These are phyloP conservation scores for Protomyces macrosporus DNA, from an alignment of 1,139 yeast species.

Conservation along the genomic window DNA sequence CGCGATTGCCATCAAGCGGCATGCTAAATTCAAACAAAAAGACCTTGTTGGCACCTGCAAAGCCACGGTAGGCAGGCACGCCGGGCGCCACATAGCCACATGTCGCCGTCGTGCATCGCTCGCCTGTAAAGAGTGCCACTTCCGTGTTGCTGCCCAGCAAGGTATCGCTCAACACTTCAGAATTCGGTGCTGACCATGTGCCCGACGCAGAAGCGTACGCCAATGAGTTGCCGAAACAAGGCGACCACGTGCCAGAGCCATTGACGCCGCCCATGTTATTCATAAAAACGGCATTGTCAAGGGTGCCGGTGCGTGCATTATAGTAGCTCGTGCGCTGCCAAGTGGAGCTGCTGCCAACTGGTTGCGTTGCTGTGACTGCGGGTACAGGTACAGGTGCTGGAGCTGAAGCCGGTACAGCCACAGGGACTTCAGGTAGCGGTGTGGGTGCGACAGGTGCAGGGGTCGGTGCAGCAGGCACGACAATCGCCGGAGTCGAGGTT, in stretches of 20 bases:
- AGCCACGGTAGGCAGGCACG: constrained; percentile 91
- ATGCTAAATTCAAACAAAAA: constrained; percentile 84
- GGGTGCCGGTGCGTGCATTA: constrained; percentile 50
- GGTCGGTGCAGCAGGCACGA: neutral
- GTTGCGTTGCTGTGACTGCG: constrained; percentile 35
- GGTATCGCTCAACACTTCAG: constrained; percentile 60
- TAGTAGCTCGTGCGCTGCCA: constrained; percentile 78
- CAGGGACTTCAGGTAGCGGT: constrained; percentile 32
- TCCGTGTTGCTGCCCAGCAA: constrained; percentile 69
- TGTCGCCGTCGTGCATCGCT: constrained; percentile 54
- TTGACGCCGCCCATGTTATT: constrained; percentile 72
- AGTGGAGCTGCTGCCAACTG: constrained; percentile 38
- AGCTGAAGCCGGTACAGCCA: constrained; percentile 34
- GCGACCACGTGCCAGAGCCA: constrained; percentile 82
- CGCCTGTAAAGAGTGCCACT: constrained; percentile 67
- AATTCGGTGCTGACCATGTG: constrained; percentile 52
- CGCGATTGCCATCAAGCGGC: constrained; percentile 60
- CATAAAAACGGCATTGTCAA: constrained; percentile 72
- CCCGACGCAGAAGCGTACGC: constrained; percentile 78
- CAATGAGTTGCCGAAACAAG: constrained; percentile 81
- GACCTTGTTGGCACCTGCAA: constrained; percentile 61
- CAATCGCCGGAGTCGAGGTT: constrained; percentile 38
- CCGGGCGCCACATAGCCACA: constrained; percentile 86
- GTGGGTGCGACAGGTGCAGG: constrained; percentile 24
- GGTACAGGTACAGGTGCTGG: neutral